Conservation (phyloP, 345 rosid species). For the Acer yangbiense region DNA sequence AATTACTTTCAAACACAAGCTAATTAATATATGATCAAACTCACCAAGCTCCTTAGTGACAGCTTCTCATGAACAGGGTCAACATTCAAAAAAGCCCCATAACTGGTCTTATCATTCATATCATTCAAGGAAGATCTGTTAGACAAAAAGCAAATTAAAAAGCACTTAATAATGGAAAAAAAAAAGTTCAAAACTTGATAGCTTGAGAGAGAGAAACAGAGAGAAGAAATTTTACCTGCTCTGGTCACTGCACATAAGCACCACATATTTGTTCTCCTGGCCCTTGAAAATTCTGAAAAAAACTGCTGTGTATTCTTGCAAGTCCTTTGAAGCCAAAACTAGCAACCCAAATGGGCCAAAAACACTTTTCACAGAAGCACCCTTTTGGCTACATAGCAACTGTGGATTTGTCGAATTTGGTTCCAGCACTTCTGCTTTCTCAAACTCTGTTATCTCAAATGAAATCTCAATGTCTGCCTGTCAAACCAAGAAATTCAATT, state of each 20-base stretch:
- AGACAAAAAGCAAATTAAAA: not conserved
- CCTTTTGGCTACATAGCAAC: constrained; percentile 46
- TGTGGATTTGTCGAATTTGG: constrained; percentile 59
- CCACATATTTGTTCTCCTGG: constrained; percentile 41
- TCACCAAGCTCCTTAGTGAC: constrained; percentile 46
- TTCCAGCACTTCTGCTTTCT: constrained; percentile 49
- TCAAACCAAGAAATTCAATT: not conserved
- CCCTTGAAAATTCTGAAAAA: constrained; percentile 32
- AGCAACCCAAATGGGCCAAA: constrained; percentile 79
- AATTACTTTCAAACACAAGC: too few species aligned
- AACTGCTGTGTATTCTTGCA: constrained; percentile 50
- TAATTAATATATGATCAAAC: not conserved
- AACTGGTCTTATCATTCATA: constrained; percentile 29
- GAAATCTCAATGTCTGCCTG: constrained; percentile 79
- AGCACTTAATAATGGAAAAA: not conserved
- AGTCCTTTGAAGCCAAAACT: constrained; percentile 59
- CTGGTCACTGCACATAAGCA: constrained; percentile 86
- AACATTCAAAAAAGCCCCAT: constrained; percentile 41
- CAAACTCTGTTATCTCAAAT: constrained; percentile 41
- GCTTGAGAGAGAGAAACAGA: not conserved
- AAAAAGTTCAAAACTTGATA: not conserved
- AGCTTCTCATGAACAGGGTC: constrained; percentile 36
- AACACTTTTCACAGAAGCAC: constrained; percentile 45
- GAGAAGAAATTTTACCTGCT: constrained; percentile 39
- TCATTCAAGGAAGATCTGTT: constrained; percentile 27